Conservation (phyloP, 2,329 filamentous ascomycete species). For the Tricladium varicosporioides region DNA sequence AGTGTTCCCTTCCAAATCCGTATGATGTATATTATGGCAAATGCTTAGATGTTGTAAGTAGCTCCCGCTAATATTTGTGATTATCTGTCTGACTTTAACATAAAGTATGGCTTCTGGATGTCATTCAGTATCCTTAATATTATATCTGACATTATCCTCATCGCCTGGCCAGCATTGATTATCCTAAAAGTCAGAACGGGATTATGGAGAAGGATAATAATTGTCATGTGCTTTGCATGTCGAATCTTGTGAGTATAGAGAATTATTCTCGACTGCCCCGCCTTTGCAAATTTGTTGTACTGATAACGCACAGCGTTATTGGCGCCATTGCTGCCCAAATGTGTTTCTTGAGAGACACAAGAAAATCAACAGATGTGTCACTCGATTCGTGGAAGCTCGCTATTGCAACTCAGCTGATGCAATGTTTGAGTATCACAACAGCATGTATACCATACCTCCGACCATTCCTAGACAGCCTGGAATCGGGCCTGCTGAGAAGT, state of each 20-base stretch:
- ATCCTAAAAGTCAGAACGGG: neutral
- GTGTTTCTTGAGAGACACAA: neutral
- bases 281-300: neutral
- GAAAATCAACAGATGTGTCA: neutral
- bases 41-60: neutral
- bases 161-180: neutral
- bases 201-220: neutral
- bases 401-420: neutral
- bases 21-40: neutral
- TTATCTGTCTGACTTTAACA: neutral
- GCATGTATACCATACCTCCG: constrained; percentile 5
- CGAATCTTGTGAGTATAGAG: neutral
- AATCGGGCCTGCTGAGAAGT: constrained; percentile 1
- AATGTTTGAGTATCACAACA: neutral
- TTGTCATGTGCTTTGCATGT: neutral
- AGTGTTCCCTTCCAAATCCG: neutral
- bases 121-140: neutral
- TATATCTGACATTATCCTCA: neutral
- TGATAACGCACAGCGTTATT: neutral
- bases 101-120: neutral
- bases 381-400: neutral
- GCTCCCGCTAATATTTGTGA: neutral
- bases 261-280: neutral
- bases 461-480: constrained; percentile 6
- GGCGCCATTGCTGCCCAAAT: neutral